Base-by-base conservation (phyloP, 768 basidiomycete species). In the Russula sp. region DNA sequence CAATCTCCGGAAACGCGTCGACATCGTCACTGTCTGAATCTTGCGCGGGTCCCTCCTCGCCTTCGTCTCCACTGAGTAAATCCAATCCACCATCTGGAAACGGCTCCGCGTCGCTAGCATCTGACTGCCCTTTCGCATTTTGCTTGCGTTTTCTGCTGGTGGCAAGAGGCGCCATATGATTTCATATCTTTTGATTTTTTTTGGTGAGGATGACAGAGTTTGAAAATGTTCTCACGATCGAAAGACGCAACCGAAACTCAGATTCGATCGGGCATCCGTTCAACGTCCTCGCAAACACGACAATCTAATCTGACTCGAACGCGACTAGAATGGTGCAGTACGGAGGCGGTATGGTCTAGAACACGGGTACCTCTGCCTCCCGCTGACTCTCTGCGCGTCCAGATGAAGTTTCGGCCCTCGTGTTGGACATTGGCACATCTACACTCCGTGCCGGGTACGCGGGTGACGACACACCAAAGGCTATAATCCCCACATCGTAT, bases 341-440 rank as follows among this genome's bases (percentile, higher is more conserved):
- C 73, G 91, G 91, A 35, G 91, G 91, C 78, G 91, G 91, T 88
- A 73, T 45, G 87, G 22, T 56, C 44, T 13, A 50, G 16, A 37
- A 14, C 35, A 45, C 44, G 18, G 35, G 6, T 18, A 11, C 22
- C 32, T 54, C 27, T 34, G 20, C 20, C 4, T 62, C 7, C 32
- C 45, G 35, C 39, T 65, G 37, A 59, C n/a, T 44, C 16, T 57
- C 6, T 42, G 54, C 53, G n/a, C 40, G 3, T 31, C 13, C 64
- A 97, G 95, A 98, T 73, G 95, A 98, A 77, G 94, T 98, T n/a
- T 89, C 94, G 40, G 97, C 96, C 35, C 78, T 98, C 57, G 97
- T 98, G 27, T 78, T 99, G 42, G 97, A 99, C 77, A 89, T 98
- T 72, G 97, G 97, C 34, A 80, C 90, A 11, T 88, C 89, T 31